A percentile compares a stretch with the other conserved stretches of the same genome.
Conservation (phyloP, 1,284 basidiomycete species). For the Cutaneotrichosporon sp. region DNA sequence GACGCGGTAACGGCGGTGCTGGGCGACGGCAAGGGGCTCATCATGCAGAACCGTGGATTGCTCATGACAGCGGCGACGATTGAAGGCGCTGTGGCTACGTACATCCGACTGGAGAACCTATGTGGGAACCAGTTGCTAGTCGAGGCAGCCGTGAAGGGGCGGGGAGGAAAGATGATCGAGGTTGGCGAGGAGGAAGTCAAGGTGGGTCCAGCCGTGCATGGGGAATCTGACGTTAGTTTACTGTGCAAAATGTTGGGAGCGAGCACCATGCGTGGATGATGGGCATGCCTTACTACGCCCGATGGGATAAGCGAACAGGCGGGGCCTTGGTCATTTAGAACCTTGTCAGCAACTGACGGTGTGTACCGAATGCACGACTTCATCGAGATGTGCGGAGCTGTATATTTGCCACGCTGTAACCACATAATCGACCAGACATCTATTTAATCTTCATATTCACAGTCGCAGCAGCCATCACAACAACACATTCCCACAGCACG, state of each 20-base stretch:
- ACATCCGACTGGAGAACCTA: constrained; percentile 25
- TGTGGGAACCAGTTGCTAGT: constrained; percentile 24
- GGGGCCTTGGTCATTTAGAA: constrained; percentile 5
- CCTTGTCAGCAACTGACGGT: background rate
- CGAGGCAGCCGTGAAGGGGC: constrained; percentile 24
- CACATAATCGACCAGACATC: too few relatives aligned
- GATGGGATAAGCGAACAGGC: constrained; percentile 9
- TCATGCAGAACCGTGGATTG: constrained; percentile 25
- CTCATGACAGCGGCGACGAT: constrained; percentile 24
- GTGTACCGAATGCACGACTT: background rate
- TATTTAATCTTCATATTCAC: background rate
- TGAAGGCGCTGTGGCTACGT: constrained; percentile 26
- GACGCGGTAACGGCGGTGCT: constrained; percentile 10
- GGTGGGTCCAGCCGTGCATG: constrained; percentile 5
- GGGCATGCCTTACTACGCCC: constrained; percentile 27
- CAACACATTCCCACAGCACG: background rate
- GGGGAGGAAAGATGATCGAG: constrained; percentile 21
- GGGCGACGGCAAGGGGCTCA: constrained; percentile 20
- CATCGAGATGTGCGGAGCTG: too few relatives aligned
- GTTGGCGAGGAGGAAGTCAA: constrained; percentile 26
- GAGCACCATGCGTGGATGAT: constrained; percentile 32
- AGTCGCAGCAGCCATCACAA: background rate
- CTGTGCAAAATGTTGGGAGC: constrained; percentile 23
- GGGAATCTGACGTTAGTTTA: constrained; percentile 16
- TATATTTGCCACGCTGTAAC: too few relatives aligned